These are phyloP conservation scores for Ceratobasidium papillatum DNA, from an alignment of 1,284 basidiomycete species.

Conservation along the genomic window DNA sequence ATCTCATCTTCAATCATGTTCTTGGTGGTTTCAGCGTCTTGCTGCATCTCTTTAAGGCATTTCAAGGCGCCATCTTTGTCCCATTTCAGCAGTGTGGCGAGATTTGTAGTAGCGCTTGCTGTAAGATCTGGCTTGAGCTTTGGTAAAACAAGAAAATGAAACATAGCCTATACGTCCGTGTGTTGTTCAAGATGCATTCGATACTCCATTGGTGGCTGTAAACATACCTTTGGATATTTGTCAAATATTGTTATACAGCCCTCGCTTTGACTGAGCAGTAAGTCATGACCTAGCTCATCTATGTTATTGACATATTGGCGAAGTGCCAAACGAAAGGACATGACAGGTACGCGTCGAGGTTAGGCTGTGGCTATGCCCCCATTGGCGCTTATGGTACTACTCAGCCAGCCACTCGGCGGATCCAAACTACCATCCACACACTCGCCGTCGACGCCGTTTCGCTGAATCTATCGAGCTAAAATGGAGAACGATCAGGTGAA, in stretches of 20 bases:
- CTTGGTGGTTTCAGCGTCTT: constrained; percentile 62
- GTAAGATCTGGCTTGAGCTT: constrained; percentile 57
- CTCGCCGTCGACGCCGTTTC: constrained; percentile 45
- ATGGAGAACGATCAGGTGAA: constrained; percentile 60
- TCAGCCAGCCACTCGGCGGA: constrained; percentile 34
- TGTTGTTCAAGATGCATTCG: background rate
- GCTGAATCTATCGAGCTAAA: constrained; percentile 30
- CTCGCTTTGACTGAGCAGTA: constrained; percentile 28
- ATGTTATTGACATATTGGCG: constrained; percentile 20
- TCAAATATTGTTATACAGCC: constrained; percentile 74
- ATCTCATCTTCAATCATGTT: constrained; percentile 81
- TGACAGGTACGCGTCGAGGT: background rate
- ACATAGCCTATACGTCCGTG: constrained; percentile 64
- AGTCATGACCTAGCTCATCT: constrained; percentile 9
- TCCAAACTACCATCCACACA: constrained; percentile 39
- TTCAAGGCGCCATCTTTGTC: constrained; percentile 63
- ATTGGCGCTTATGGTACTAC: constrained; percentile 24
- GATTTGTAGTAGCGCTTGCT: constrained; percentile 60
- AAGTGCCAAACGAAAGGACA: constrained; percentile 34
- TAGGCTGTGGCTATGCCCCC: background rate
- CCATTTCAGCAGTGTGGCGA: constrained; percentile 67
- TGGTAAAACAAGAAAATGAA: constrained; percentile 84
- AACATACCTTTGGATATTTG: constrained; percentile 72
- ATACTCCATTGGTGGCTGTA: constrained; percentile 17
- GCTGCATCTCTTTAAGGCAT: constrained; percentile 65